A percentile compares a stretch with the other conserved stretches of the same genome.
These are phyloP conservation scores for Sapria himalayana DNA, from an alignment of 345 rosid genomes.

Conservation along the genomic window DNA sequence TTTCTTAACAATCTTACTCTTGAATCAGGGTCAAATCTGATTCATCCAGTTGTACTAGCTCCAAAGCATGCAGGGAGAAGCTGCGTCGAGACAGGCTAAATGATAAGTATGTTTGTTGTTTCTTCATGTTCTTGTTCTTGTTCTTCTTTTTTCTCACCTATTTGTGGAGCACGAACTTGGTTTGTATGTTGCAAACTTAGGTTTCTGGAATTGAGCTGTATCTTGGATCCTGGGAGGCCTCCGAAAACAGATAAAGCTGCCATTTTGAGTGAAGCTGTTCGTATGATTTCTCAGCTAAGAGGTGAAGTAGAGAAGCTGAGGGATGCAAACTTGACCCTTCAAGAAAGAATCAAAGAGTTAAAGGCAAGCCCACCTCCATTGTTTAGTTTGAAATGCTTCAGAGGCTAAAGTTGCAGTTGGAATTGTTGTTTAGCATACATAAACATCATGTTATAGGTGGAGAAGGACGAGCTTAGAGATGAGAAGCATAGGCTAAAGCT, in stretches of 20 bases:
- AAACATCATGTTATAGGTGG: too few relatives aligned
- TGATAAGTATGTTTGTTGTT: slow-evolving; percentile 28
- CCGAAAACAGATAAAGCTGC: slow-evolving; percentile 69
- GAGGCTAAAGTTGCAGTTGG: too few relatives aligned
- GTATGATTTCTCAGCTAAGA: slow-evolving; percentile 56
- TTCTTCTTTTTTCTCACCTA: neutral
- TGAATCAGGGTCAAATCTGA: slow-evolving; percentile 31
- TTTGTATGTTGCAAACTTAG: slow-evolving; percentile 15
- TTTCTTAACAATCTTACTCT: neutral
- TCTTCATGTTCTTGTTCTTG: slow-evolving; percentile 4
- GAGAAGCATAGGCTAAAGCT: slow-evolving; percentile 62
- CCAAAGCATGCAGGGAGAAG: slow-evolving; percentile 87
- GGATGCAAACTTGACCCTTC: slow-evolving; percentile 58
- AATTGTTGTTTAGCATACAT: too few relatives aligned
- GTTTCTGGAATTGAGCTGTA: slow-evolving; percentile 58
- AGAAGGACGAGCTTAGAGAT: slow-evolving; percentile 80
- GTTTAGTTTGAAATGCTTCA: too few relatives aligned
- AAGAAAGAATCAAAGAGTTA: slow-evolving; percentile 56
- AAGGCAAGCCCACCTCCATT: slow-evolving; percentile 29
- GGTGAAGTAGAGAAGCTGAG: slow-evolving; percentile 55
- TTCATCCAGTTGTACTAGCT: slow-evolving; percentile 44
- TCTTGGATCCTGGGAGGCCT: slow-evolving; percentile 69
- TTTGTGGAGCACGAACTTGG: slow-evolving; percentile 3
- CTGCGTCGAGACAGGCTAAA: slow-evolving; percentile 72
- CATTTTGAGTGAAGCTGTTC: slow-evolving; percentile 65